Conservation (phyloP, 106 monocot species). For the Agapanthus africanus region DNA sequence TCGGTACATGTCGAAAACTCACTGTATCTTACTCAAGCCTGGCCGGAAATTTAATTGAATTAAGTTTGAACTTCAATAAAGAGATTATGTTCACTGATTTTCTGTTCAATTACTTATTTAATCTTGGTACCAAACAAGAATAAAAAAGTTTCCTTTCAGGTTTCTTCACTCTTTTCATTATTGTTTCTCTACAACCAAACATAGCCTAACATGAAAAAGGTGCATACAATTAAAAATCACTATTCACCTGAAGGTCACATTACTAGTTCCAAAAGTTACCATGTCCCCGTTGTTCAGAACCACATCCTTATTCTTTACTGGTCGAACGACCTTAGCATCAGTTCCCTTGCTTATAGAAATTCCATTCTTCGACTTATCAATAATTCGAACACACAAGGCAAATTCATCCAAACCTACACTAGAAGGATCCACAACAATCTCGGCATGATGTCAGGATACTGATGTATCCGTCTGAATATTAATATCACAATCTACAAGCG, state of each 20-base stretch:
- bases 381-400: conserved; percentile 33
- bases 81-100: too few relatives aligned
- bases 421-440: conserved; percentile 76
- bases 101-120: too few relatives aligned
- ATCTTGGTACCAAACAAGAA: too few relatives aligned
- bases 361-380: conserved; percentile 81
- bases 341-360: conserved; percentile 67
- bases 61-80: too few relatives aligned
- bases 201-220: too few relatives aligned
- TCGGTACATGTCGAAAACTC: too few relatives aligned
- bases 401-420: conserved; percentile 18
- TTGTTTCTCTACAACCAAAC: too few relatives aligned
- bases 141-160: too few relatives aligned
- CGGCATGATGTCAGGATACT: conserved; percentile 80
- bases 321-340: conserved; percentile 37
- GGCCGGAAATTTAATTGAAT: too few relatives aligned
- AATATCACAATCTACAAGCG: conserved; percentile 79
- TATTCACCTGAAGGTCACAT: conserved; percentile 80
- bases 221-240: too few relatives aligned
- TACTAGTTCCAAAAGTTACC: conserved; percentile 86
- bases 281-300: conserved; percentile 48
- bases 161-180: too few relatives aligned
- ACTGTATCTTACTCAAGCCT: too few relatives aligned
- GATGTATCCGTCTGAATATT: conserved; percentile 74
- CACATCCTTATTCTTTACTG: conserved; percentile 41